These are phyloP conservation scores for Exophiala lecanii-corni DNA, from an alignment of 2,329 filamentous ascomycete genomes.

Conservation along the genomic window DNA sequence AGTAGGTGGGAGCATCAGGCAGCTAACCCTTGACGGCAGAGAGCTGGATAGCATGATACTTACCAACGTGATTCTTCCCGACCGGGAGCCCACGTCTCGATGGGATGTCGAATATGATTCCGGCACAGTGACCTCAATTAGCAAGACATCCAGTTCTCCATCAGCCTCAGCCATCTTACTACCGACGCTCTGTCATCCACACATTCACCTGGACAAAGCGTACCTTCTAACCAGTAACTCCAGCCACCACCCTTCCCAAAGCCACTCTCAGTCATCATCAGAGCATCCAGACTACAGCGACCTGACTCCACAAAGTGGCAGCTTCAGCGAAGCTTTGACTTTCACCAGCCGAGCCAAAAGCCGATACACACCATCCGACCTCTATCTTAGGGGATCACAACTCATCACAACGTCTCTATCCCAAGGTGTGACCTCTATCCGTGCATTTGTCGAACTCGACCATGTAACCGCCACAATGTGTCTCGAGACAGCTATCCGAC, in stretches of 20 bases:
- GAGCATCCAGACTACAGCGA: slow-evolving; percentile 46
- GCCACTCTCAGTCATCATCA: neutral
- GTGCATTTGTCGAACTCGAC: slow-evolving; percentile 69
- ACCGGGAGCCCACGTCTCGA: slow-evolving; percentile 12
- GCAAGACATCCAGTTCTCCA: neutral
- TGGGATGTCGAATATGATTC: slow-evolving; percentile 17
- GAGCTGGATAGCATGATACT: slow-evolving; percentile 13
- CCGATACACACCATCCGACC: slow-evolving; percentile 57
- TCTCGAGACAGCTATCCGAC: slow-evolving; percentile 51
- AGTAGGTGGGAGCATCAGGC: too few relatives aligned
- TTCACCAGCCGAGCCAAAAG: slow-evolving; percentile 58
- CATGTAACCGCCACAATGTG: slow-evolving; percentile 55
- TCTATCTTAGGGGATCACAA: slow-evolving; percentile 60
- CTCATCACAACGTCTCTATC: slow-evolving; percentile 61
- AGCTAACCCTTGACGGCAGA: too few relatives aligned
- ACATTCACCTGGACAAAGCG: slow-evolving; percentile 63
- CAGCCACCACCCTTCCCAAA: slow-evolving; percentile 12
- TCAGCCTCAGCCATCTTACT: slow-evolving; percentile 32
- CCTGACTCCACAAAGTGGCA: slow-evolving; percentile 55
- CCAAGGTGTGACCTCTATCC: slow-evolving; percentile 63
- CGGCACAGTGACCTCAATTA: slow-evolving; percentile 19
- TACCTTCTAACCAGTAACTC: slow-evolving; percentile 34
- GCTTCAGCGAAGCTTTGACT: slow-evolving; percentile 61
- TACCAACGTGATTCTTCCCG: slow-evolving; percentile 21
- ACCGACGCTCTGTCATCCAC: slow-evolving; percentile 64